Conservation (phyloP, 768 basidiomycete species). For the Lactifluus hygrophoroides region DNA sequence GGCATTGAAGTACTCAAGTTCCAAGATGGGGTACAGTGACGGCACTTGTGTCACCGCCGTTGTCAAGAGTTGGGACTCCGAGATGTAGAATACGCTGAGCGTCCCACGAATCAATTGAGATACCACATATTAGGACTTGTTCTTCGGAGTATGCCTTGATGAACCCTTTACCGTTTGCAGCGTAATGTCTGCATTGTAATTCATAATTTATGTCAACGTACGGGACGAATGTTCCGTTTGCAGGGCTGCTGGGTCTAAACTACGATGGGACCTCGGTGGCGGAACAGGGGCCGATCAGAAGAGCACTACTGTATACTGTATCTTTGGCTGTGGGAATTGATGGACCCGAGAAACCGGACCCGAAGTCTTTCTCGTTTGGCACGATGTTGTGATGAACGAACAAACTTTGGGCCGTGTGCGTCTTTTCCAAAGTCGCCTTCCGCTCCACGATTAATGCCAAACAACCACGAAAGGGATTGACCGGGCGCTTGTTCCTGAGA, state of each 20-base stretch:
- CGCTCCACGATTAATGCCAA: background rate
- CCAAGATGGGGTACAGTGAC: no score
- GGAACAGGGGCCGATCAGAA: slow-evolving; percentile 7
- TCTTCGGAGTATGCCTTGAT: background rate
- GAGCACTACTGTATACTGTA: no score
- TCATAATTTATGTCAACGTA: background rate
- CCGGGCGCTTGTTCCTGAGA: background rate
- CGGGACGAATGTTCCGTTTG: background rate
- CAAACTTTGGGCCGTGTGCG: background rate
- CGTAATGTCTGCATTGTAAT: background rate
- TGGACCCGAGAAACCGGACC: background rate
- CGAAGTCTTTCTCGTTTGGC: slow-evolving; percentile 8
- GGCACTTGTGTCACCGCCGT: no score
- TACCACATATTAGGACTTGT: background rate
- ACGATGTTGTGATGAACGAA: slow-evolving; percentile 20
- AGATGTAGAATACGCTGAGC: background rate
- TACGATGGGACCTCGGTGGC: background rate
- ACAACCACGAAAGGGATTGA: background rate
- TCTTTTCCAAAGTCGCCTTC: slow-evolving; percentile 2
- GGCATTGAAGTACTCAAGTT: background rate
- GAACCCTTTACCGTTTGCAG: background rate
- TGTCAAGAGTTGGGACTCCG: background rate
- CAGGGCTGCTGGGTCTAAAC: background rate
- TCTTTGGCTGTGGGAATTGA: slow-evolving; percentile 10
- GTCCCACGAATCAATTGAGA: background rate